Conservation (phyloP, 768 basidiomycete genomes). For the Calocybe gangraenosa region DNA sequence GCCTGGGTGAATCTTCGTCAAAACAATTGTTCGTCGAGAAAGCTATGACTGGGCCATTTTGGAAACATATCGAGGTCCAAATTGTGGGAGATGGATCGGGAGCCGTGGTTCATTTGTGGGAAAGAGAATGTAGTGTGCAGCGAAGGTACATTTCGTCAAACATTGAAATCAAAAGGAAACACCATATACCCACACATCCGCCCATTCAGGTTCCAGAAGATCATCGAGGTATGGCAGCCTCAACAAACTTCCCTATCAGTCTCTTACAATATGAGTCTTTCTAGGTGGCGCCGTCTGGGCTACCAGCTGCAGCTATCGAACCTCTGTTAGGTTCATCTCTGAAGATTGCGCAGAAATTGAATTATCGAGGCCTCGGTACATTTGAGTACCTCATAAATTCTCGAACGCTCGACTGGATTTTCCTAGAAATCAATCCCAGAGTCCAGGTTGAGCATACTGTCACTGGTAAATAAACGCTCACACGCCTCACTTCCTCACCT, state of each 20-base stretch:
- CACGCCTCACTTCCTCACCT: neutral
- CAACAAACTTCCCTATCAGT: neutral
- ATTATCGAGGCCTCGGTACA: slow-evolving; percentile 84
- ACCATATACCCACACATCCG: too few species aligned
- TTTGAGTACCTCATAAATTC: slow-evolving; percentile 83
- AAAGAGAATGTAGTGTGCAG: slow-evolving; percentile 91
- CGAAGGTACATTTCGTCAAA: too few species aligned
- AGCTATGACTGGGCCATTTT: slow-evolving; percentile 68
- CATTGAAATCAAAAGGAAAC: too few species aligned
- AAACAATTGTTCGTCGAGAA: slow-evolving; percentile 77
- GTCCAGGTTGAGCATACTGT: slow-evolving; percentile 94
- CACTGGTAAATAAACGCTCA: slow-evolving; percentile 69
- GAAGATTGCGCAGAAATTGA: slow-evolving; percentile 70
- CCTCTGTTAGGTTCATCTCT: slow-evolving; percentile 72
- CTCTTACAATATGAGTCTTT: neutral
- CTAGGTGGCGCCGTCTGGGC: slow-evolving; percentile 68
- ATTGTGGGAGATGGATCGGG: slow-evolving; percentile 76
- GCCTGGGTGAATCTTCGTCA: slow-evolving; percentile 35
- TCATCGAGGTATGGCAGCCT: slow-evolving; percentile 60
- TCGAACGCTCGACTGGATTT: slow-evolving; percentile 73
- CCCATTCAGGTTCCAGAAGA: slow-evolving; percentile 59
- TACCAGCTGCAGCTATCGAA: slow-evolving; percentile 63
- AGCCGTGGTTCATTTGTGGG: slow-evolving; percentile 81
- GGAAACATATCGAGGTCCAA: slow-evolving; percentile 86
- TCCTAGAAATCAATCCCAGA: slow-evolving; percentile 40